A percentile compares a stretch with the other conserved stretches of the same genome.
These are phyloP conservation scores for Helminthosporium solani DNA, from an alignment of 2,329 filamentous ascomycete species.

Conservation along the genomic window DNA sequence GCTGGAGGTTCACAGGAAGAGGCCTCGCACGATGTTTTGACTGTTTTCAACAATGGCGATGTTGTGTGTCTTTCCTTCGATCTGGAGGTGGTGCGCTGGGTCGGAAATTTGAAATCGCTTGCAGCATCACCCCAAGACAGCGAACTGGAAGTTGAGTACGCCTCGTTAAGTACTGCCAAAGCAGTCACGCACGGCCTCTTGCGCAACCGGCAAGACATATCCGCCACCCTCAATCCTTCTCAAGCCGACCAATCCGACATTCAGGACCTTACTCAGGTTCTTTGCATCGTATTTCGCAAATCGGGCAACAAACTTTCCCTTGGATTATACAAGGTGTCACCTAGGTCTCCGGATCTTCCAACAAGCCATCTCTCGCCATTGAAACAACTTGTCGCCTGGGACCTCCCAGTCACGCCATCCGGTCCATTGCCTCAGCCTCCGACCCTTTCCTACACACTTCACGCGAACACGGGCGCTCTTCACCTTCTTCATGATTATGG, in stretches of 20 bases:
- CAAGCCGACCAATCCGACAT: slow-evolving; percentile 28
- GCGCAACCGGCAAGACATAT: slow-evolving; percentile 47
- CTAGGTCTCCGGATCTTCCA: slow-evolving; percentile 33
- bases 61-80: slow-evolving; percentile 63
- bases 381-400: slow-evolving; percentile 36
- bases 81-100: slow-evolving; percentile 37
- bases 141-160: slow-evolving; percentile 32
- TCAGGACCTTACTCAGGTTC: slow-evolving; percentile 37
- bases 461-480: slow-evolving; percentile 64
- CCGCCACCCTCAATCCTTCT: slow-evolving; percentile 40
- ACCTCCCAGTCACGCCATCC: slow-evolving; percentile 24
- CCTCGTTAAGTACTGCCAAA: slow-evolving; percentile 39
- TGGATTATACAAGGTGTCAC: slow-evolving; percentile 31
- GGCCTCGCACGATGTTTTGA: slow-evolving; percentile 52
- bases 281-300: slow-evolving; percentile 34
- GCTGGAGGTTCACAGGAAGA: slow-evolving; percentile 16
- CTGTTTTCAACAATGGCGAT: slow-evolving; percentile 62
- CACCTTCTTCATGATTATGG: slow-evolving; percentile 58
- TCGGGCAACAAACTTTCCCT: slow-evolving; percentile 19
- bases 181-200: slow-evolving; percentile 47
- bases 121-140: slow-evolving; percentile 20
- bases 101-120: slow-evolving; percentile 21
- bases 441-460: slow-evolving; percentile 53
- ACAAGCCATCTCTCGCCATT: slow-evolving; percentile 30
- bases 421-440: slow-evolving; percentile 5